These are phyloP conservation scores for Pleurotus tuoliensis DNA, from an alignment of 768 basidiomycete species.

Conservation along the genomic window DNA sequence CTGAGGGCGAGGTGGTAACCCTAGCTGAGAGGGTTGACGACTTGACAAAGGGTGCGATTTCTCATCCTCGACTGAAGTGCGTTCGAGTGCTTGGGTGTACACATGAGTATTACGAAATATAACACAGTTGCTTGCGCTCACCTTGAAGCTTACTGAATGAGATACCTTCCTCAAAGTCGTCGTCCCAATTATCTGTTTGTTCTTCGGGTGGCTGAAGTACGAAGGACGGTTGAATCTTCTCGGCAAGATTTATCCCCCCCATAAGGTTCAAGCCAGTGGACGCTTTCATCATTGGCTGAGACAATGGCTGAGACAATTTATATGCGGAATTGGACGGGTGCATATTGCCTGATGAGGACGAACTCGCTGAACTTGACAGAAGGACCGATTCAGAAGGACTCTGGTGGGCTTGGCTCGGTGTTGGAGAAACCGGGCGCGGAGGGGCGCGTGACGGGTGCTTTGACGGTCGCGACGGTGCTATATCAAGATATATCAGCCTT, in stretches of 20 bases:
- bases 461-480: conserved; percentile 73
- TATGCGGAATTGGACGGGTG: conserved; percentile 28
- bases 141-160: conserved; percentile 82
- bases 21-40: background rate
- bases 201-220: conserved; percentile 74
- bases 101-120: background rate
- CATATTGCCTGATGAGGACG: conserved; percentile 21
- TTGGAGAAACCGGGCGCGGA: conserved; percentile 33
- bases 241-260: conserved; percentile 37
- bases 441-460: conserved; percentile 54
- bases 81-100: conserved; percentile 52
- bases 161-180: conserved; percentile 94
- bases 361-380: conserved; percentile 15
- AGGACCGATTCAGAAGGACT: conserved; percentile 9
- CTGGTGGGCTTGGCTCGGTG: conserved; percentile 23
- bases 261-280: conserved; percentile 11
- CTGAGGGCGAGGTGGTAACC: background rate
- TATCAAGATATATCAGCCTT: background rate
- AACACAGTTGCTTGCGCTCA: conserved; percentile 11
- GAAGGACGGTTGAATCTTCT: conserved; percentile 63
- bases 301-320: conserved; percentile 23
- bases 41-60: conserved; percentile 27
- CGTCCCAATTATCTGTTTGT: conserved; percentile 96
- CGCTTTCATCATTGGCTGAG: conserved; percentile 16
- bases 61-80: conserved; percentile 46